A percentile compares a stretch with the other conserved stretches of the same genome.
Evolutionary conservation across 371 early-diverging fungal species (phyloP).

Genomic region (Nematocida displodere): DNA sequence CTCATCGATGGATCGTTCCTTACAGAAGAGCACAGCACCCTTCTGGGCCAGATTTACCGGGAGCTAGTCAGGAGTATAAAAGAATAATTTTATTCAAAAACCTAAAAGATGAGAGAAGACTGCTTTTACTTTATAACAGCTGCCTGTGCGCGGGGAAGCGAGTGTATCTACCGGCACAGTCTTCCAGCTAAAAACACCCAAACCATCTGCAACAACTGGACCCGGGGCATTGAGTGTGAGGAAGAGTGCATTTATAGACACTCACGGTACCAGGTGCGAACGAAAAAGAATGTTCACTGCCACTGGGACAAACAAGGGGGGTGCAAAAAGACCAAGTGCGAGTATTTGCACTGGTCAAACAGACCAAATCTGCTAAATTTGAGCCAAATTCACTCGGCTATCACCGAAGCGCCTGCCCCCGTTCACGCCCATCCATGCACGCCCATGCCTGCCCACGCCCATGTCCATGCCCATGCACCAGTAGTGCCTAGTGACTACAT

Average conservation of each 20-base stretch:
- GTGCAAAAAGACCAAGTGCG: constrained; percentile 61
- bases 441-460: too few species aligned
- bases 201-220: constrained; percentile 61
- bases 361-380: constrained; percentile 2
- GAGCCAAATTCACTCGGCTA: not conserved
- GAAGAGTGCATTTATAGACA: constrained; percentile 63
- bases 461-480: too few species aligned
- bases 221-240: constrained; percentile 49
- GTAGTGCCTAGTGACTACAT: too few species aligned
- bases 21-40: constrained; percentile 5
- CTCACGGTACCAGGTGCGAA: constrained; percentile 61
- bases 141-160: constrained; percentile 53
- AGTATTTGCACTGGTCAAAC: constrained; percentile 54
- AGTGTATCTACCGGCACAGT: constrained; percentile 63
- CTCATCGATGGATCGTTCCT: not conserved
- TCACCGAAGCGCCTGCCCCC: too few species aligned
- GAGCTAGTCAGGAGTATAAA: not conserved
- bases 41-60: not conserved
- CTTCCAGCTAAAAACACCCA: constrained; percentile 53
- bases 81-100: not conserved
- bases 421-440: too few species aligned
- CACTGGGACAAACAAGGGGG: constrained; percentile 62
- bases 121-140: constrained; percentile 66
- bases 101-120: constrained; percentile 59
- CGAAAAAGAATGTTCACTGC: constrained; percentile 55